Base-by-base conservation (phyloP, 1,284 basidiomycete species). In the Naganishia liquefaciens region DNA sequence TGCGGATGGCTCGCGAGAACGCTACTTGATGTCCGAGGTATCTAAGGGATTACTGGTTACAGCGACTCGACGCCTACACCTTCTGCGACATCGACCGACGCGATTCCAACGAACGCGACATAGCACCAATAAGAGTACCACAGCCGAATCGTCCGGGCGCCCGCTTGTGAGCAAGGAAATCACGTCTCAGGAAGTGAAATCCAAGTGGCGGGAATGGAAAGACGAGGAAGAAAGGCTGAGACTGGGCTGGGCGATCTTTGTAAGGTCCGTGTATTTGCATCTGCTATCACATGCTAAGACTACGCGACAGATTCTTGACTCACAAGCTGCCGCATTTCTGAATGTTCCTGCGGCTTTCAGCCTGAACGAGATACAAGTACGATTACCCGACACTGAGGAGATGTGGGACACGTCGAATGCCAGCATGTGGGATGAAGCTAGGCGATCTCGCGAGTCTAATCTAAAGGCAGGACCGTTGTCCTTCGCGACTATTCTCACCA, bases 211-310 rank as follows among this genome's bases (percentile, higher is more conserved):
- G 39, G 70, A 70, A 17, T 75, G 71, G 65, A 54, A 71, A 37
- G 72, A 73, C 21, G 73, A 75, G 42, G 73, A 75, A 43, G 66
- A 68, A 19, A 68, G 67, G 50, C 28, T 71, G 25, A 53, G 73
- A n/a, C 43, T 75, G 5, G 73, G 73, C 9, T 75, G 73, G 73
- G 73, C 70, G 39, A 70, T 73, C 7, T 75, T 70, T 60, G 73
- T 75, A 51, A 70, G 71, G 70, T 13, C 6, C 5, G 3, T 19
- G 27, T 25, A n/a, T n/a, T 13, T 33, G 17, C 28, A 28, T 15
- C 17, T 4, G 6, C 2, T 28, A 3, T 27, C 30, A 19, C 28
- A 27, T 10, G 19, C 37, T 33, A 28, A 33, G 9, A 19, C 3
- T 33, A 15, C 25, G 5, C 33, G 13, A 5, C 61, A 75, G 73